Conservation (phyloP, 2,329 filamentous ascomycete genomes). For the Beauveria bassiana region DNA sequence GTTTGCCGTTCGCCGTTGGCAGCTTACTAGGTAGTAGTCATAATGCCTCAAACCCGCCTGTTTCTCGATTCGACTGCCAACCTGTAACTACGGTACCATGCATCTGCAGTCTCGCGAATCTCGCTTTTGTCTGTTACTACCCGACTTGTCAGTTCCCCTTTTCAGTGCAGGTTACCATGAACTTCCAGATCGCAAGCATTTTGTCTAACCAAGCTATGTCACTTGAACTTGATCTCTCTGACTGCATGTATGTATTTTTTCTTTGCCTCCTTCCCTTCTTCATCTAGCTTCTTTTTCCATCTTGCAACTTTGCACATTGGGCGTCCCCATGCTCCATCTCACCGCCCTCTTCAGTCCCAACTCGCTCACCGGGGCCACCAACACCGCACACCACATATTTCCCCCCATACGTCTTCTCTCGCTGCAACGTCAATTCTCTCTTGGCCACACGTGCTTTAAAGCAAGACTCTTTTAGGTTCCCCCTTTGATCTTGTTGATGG, state of each 20-base stretch:
- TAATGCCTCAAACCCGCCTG: no score
- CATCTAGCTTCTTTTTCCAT: not conserved
- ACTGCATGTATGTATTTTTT: no score
- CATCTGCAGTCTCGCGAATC: no score
- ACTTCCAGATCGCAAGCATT: not conserved
- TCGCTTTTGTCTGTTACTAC: no score
- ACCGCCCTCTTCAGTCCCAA: not conserved
- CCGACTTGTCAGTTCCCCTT: no score
- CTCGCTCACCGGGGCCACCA: constrained; percentile 3
- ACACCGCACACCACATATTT: not conserved
- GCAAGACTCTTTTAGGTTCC: not conserved
- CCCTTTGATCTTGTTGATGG: not conserved
- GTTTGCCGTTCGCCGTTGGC: no score
- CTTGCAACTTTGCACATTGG: not conserved
- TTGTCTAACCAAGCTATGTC: not conserved
- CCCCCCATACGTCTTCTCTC: not conserved
- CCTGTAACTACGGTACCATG: no score
- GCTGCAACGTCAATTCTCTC: not conserved
- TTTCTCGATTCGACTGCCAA: no score
- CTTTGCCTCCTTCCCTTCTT: not conserved
- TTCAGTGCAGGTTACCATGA: no score
- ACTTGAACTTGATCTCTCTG: no score
- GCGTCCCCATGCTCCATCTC: not conserved
- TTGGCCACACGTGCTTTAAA: not conserved
- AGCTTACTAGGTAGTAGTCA: no score